A percentile compares a stretch with the other conserved stretches of the same genome.
phyloP scores from a whole-genome alignment of 1,284 basidiomycete species.

The Erythrobasidium hasegawianum region DNA sequence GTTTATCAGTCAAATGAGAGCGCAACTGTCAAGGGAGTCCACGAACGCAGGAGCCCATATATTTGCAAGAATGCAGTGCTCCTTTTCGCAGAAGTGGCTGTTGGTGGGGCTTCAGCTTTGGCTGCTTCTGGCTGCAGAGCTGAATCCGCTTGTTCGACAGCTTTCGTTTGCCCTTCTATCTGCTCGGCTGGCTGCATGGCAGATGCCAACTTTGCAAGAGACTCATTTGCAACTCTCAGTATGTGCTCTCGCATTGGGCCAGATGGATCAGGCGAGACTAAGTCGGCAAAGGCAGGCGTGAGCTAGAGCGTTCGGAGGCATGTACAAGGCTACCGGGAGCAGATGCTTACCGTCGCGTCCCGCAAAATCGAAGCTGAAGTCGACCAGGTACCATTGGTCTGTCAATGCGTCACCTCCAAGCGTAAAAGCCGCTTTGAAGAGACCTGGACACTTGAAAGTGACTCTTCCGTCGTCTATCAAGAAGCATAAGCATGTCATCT shows the following conservation, averaged over 20 bases:
- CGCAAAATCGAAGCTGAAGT: slow-evolving; percentile 70
- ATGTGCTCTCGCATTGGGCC: slow-evolving; percentile 46
- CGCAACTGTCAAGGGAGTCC: no score
- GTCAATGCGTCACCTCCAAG: slow-evolving; percentile 62
- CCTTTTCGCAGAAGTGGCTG: not conserved
- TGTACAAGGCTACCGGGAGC: no score
- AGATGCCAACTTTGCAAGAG: slow-evolving; percentile 54
- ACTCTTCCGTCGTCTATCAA: slow-evolving; percentile 64
- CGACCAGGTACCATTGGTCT: slow-evolving; percentile 76
- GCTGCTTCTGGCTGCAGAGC: slow-evolving; percentile 1
- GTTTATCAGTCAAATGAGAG: no score
- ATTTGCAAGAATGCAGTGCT: slow-evolving; percentile 6
- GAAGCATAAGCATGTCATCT: not conserved
- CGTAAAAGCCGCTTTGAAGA: slow-evolving; percentile 73
- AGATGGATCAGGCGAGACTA: slow-evolving; percentile 37
- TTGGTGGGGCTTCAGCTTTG: not conserved
- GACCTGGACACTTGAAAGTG: slow-evolving; percentile 64
- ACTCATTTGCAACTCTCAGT: slow-evolving; percentile 53
- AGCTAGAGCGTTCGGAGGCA: no score
- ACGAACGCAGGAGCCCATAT: slow-evolving; percentile 13
- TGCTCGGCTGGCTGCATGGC: not conserved
- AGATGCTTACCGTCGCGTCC: slow-evolving; percentile 53
- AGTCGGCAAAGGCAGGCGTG: no score
- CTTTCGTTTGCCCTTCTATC: no score
- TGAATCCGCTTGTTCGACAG: not conserved